Base-by-base conservation (phyloP, 208 protist genomes). In the Trypanosoma cruzi region DNA sequence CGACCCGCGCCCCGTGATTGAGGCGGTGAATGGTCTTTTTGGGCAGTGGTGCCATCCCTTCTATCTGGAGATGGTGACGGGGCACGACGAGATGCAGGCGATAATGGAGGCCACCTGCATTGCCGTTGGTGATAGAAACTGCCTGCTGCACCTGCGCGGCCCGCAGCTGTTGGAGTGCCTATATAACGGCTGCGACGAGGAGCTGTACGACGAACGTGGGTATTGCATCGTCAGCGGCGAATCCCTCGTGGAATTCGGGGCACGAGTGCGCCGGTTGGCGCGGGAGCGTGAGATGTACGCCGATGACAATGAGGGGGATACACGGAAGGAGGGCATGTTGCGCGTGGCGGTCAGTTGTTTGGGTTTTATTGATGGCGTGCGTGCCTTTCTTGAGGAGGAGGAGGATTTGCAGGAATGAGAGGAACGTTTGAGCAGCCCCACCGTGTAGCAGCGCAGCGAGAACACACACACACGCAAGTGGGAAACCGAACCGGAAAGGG, bases 171-270 rank as follows among this genome's bases (percentile, higher is more conserved):
- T 93, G 53, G 81, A 92, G 72, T 73, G 79, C 46, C 78, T 95
- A 4, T 90, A 90, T 74, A 89, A 85, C 66, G 78, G 75, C 64
- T 93, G 87, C 68, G 78, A 90, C 24, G 79, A 89, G 13, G 81
- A 82, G 10, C 56, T 92, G 28, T 93, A 92, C 61, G 63, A 86
- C 32, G 77, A 86, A 64, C 83, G 86, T 20, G 85, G 82, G 20
- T 95, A 90, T 72, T 95, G 90, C 72, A 90, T 93, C 37, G 85
- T 95, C 32, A 90, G 76, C 36, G 85, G 79, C 13, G 72, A 90
- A 36, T 82, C 81, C 1, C 78, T 95, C 11, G 77, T 93, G 24
- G 71, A 80, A 31, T 95, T 95, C 66, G 85, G 86, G 8, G 71
- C 59, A 32, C 61, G 70, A 8, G 80, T 88, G 68, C 58, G 63